Base-by-base conservation (phyloP, 495 filamentous ascomycete genomes). In the Neurospora tetrasperma region DNA sequence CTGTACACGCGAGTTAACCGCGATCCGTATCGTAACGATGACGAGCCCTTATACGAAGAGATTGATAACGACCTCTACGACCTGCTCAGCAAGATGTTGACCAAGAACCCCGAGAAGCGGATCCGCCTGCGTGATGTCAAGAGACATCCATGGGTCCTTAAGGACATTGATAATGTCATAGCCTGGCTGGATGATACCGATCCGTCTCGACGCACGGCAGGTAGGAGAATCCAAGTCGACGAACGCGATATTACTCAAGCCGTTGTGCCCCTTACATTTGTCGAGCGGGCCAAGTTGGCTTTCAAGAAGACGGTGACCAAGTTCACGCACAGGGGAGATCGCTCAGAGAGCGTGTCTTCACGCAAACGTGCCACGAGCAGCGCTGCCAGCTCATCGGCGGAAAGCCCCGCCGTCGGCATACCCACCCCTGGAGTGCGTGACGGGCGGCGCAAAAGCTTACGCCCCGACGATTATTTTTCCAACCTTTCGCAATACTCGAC, bases 101-200 rank as follows among this genome's bases (percentile, higher is more conserved):
- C 88, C 73, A 98, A 98, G 83, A 91, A 98, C 78, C 96, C 95
- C 0, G 84, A 90, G 42, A 90, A 93, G 80, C 88, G 96, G 68
- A 97, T 99, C 74, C 90, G 90, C 3, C 83, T 99, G 69, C 91
- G 90, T 74, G 95, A 98, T 77, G 95, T 98, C 76, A 98, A 98
- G 79, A 92, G 91, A 71, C 96, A 99, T 77, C 91, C 92, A n/a
- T 99, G 96, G 94, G 91, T 97, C 42, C 85, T 94, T n/a, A 81
- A 89, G 66, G 95, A 90, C 59, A 88, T 99, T 66, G 82, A 87
- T 41, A 90, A 97, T 75, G 88, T 90, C 59, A 83, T 87, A 31
- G 83, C 84, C 4, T 99, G 96, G 96, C 88, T 98, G 18, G 94
- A 98, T 75, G 93, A 97, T 72, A 97, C 93, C 7, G 96, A 99